Evolutionary conservation across 2,329 filamentous ascomycete species (phyloP), one percentile per base, ranked within the genome.

Genomic region (Aspergillus sp.): DNA sequence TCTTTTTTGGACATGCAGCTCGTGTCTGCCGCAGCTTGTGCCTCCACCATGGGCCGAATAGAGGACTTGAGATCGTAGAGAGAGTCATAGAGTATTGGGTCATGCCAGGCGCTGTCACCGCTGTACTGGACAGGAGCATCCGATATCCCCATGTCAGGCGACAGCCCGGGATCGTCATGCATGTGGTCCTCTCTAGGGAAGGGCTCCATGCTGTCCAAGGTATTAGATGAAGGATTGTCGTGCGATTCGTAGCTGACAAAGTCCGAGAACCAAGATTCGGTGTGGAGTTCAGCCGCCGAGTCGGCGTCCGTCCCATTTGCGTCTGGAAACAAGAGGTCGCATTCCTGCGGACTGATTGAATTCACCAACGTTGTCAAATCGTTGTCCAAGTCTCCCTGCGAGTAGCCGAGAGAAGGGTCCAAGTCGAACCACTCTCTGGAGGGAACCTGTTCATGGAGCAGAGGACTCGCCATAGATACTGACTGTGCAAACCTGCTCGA

Each of bases 11-110:
- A 67, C 33, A 60, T 50, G 39, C 56, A 54, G 7, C 66, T 57
- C 4, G 60, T 51, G 45, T 70, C 66, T 5, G 59, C 53, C 6
- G 64, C 63, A n/a, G 67, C 68, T 51, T 64, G 59, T 4, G 65
- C 58, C 53, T 67, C 64, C 4, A 68, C 64, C 51, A 66, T 48
- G 29, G 63, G 57, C 33, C 64, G 60, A 49, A 62, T 57, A 38
- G 54, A 47, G 12, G 47, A 50, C 7, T 39, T 44, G 8, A 33
- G 35, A 26, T 43, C n/a, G 41, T 10, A 32, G n/a, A 26, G 9
- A 9, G 30, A 29, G 12, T 42, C 29, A 33, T 29, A 19, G 19
- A 19, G 19, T 19, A 19, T 19, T 19, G 19, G 19, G 19, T 19
- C 19, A 19, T 19, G 19, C 19, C 19, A 19, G 19, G 19, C 19